phyloP scores from a whole-genome alignment of 2,329 filamentous ascomycete genomes.

The Fusarium musae region DNA sequence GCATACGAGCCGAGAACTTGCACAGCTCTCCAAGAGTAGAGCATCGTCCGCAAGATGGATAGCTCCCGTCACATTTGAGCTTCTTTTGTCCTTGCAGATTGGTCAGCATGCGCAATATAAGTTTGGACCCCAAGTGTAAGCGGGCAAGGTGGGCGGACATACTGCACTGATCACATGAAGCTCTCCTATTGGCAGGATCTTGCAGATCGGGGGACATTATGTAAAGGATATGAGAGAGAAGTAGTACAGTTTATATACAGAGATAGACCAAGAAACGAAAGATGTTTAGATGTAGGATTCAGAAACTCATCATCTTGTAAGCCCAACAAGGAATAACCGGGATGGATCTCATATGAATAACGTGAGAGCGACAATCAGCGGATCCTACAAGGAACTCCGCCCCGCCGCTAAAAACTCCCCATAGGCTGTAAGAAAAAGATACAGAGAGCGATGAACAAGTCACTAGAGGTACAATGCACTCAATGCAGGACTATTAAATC shows the following conservation, averaged over 20 bases:
- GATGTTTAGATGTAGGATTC: slow-evolving; percentile 15
- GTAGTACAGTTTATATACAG: neutral
- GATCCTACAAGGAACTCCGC: slow-evolving; percentile 27
- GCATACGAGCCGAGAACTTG: slow-evolving; percentile 39
- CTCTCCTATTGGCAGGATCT: slow-evolving; percentile 36
- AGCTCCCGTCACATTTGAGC: slow-evolving; percentile 42
- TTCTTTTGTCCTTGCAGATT: slow-evolving; percentile 42
- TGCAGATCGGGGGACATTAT: slow-evolving; percentile 20
- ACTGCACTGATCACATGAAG: slow-evolving; percentile 46
- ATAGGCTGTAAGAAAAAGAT: neutral
- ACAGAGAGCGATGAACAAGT: rapidly evolving
- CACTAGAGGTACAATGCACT: too few species aligned
- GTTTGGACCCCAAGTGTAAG: slow-evolving; percentile 7
- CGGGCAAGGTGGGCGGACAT: neutral
- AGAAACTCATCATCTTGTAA: slow-evolving; percentile 18
- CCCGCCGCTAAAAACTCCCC: neutral
- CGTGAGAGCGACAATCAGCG: slow-evolving; percentile 19
- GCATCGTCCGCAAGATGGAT: slow-evolving; percentile 39
- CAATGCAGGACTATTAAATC: rapidly evolving
- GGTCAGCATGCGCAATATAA: slow-evolving; percentile 7
- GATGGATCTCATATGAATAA: neutral
- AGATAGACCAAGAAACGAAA: too few species aligned
- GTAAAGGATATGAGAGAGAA: too few species aligned
- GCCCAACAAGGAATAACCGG: slow-evolving; percentile 1
- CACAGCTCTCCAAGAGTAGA: slow-evolving; percentile 21